Conservation (phyloP, 2,329 filamentous ascomycete genomes). For the Alternaria conjuncta region DNA sequence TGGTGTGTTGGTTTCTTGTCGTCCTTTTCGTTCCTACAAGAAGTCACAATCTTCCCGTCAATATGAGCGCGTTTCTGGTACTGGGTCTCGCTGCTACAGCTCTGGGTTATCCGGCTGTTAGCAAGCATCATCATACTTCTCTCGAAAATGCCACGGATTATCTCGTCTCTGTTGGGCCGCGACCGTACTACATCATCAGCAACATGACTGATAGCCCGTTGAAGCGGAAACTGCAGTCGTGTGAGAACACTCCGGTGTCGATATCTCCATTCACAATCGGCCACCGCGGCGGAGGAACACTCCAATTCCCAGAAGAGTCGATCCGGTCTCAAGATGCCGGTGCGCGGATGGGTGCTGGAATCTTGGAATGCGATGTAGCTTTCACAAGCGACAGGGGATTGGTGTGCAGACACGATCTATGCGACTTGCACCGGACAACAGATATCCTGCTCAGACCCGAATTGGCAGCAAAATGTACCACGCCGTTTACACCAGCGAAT, state of each 20-base stretch:
- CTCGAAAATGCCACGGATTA: conserved; percentile 2
- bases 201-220: conserved; percentile 66
- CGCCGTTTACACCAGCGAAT: conserved; percentile 64
- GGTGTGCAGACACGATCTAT: conserved; percentile 72
- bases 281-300: conserved; percentile 62
- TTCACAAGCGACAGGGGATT: conserved; percentile 70
- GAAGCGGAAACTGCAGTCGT: conserved; percentile 66
- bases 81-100: conserved; percentile 16
- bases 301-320: conserved; percentile 71
- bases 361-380: conserved; percentile 71
- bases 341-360: conserved; percentile 70
- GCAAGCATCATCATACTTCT: conserved; percentile 12
- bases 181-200: conserved; percentile 69
- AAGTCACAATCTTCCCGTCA: background rate
- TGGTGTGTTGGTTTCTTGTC: background rate
- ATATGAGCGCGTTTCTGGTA: background rate
- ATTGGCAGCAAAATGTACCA: conserved; percentile 68
- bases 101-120: conserved; percentile 16
- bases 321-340: conserved; percentile 66
- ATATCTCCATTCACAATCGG: conserved; percentile 65
- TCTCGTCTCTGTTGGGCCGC: conserved; percentile 65
- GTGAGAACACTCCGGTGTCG: conserved; percentile 61
- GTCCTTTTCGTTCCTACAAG: background rate
- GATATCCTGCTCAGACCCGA: conserved; percentile 68
- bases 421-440: conserved; percentile 72